Conservation (phyloP, 2,329 filamentous ascomycete species). For the Monosporascus sp. region DNA sequence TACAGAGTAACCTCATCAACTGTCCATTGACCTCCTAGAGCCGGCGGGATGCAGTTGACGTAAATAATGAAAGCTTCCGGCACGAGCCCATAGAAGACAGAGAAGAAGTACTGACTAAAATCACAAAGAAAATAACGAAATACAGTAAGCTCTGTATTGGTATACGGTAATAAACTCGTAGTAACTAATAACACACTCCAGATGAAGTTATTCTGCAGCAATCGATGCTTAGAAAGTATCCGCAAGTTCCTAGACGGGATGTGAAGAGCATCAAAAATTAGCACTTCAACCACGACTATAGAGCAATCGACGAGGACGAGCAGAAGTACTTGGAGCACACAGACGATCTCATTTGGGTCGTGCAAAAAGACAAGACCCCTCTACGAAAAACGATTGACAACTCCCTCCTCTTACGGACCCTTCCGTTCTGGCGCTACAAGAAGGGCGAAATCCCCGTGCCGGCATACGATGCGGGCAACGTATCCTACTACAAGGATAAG, state of each 20-base stretch:
- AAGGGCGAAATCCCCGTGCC: too few species aligned
- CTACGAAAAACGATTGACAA: slow-evolving; percentile 11
- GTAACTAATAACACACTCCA: too few species aligned
- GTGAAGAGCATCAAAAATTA: slow-evolving; percentile 19
- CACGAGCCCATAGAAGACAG: slow-evolving; percentile 14
- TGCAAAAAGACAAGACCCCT: slow-evolving; percentile 2
- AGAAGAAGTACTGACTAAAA: slow-evolving; percentile 5
- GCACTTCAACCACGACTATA: slow-evolving; percentile 13
- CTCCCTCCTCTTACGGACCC: slow-evolving; percentile 9
- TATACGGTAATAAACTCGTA: too few species aligned
- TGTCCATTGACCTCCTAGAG: slow-evolving; percentile 3
- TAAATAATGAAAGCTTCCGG: slow-evolving; percentile 23
- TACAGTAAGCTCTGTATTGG: slow-evolving; percentile 18
- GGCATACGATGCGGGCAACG: too few species aligned
- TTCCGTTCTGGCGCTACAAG: slow-evolving; percentile 9
- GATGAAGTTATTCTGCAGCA: slow-evolving; percentile 16
- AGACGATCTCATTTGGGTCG: slow-evolving; percentile 18
- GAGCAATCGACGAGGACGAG: slow-evolving; percentile 7
- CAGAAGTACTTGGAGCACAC: slow-evolving; percentile 9
- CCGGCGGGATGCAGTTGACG: slow-evolving; percentile 7
- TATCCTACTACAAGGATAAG: not conserved
- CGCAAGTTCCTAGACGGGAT: slow-evolving; percentile 11
- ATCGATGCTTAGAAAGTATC: slow-evolving; percentile 8
- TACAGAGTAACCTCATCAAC: too few species aligned
- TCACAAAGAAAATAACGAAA: slow-evolving; percentile 10